These are phyloP conservation scores for Pholiota adiposa DNA, from an alignment of 1,284 basidiomycete species.

Conservation along the genomic window DNA sequence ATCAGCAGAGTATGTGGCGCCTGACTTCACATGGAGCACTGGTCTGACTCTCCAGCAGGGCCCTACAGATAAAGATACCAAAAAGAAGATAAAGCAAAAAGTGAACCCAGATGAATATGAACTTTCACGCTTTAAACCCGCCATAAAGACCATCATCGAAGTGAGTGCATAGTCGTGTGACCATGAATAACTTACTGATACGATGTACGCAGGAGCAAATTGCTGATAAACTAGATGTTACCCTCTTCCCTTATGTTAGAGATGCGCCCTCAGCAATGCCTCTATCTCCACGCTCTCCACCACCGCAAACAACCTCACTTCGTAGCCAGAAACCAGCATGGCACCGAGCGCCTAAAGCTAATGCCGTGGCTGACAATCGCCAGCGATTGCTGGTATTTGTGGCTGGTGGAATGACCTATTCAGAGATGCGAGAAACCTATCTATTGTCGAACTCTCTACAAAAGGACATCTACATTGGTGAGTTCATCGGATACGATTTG, in stretches of 20 bases:
- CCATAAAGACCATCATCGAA: constrained; percentile 85
- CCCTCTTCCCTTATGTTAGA: constrained; percentile 89
- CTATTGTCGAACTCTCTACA: constrained; percentile 74
- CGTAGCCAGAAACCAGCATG: constrained; percentile 86
- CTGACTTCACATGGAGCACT: neutral
- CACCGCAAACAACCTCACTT: constrained; percentile 71
- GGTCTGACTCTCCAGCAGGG: constrained; percentile 44
- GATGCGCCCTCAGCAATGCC: constrained; percentile 74
- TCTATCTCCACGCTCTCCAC: constrained; percentile 46
- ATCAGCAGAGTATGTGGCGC: constrained; percentile 73
- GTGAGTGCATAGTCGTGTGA: constrained; percentile 38
- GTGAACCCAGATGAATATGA: constrained; percentile 85
- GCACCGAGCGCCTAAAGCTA: constrained; percentile 72
- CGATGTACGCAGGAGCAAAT: constrained; percentile 74
- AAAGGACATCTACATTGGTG: constrained; percentile 93
- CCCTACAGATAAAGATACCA: constrained; percentile 74
- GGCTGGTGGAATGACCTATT: constrained; percentile 96
- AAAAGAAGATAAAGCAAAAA: constrained; percentile 84
- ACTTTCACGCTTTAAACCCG: constrained; percentile 91
- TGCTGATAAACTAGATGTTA: constrained; percentile 76
- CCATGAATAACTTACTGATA: constrained; percentile 2
- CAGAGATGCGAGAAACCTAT: constrained; percentile 92
- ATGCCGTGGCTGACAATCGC: constrained; percentile 60
- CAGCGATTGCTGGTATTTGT: constrained; percentile 92
- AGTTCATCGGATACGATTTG: constrained; percentile 12